Base-by-base conservation (phyloP, 2,329 filamentous ascomycete genomes). In the Apiospora pterosperma region DNA sequence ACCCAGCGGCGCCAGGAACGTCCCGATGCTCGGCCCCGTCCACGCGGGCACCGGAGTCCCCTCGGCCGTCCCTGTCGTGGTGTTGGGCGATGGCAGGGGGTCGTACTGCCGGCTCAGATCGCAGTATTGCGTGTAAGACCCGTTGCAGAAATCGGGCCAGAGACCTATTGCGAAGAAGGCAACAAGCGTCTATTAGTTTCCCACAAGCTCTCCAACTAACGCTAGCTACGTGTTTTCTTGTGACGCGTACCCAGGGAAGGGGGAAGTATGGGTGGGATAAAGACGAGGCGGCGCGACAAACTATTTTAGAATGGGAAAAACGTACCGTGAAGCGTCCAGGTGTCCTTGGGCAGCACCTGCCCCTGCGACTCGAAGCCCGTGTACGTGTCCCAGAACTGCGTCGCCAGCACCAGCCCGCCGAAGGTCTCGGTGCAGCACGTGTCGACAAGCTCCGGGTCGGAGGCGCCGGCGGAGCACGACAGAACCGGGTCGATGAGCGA, bases 71-170 rank as follows among this genome's bases (percentile, higher is more conserved):
- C 85, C 84, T 44, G 81, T 87, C 6, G 88, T 90, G 7, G 88
- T 90, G 75, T 89, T 90, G 31, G 88, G 88, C 0, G 81, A 82
- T 0, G 86, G 86, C 16, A 75, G 71, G 1, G 87, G 88, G 71
- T 90, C 88, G 68, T 88, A 90, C 74, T 91, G 88, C 0, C 88
- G 84, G 75, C 70, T 78, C 61, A 89, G 73, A 71, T 91, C 88
- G 76, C 88, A 91, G 75, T 90, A 91, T 67, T 90, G 87, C 0
- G 87, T 89, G 72, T 86, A 90, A 0, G 81, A 83, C 59, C 87
- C 80, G 66, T 82, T 78, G 73, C 81, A 83, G 68, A 81, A 82
- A 67, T 83, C 81, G 77, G 65, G 65, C 65, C 64, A 64, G 36
- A 66, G 58, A 34, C 62, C 62, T 52, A 25, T 23, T 16, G 36